Evolutionary conservation across 352 stramenopile genomes (phyloP).

Genomic region (Aphanomyces stellatus): DNA sequence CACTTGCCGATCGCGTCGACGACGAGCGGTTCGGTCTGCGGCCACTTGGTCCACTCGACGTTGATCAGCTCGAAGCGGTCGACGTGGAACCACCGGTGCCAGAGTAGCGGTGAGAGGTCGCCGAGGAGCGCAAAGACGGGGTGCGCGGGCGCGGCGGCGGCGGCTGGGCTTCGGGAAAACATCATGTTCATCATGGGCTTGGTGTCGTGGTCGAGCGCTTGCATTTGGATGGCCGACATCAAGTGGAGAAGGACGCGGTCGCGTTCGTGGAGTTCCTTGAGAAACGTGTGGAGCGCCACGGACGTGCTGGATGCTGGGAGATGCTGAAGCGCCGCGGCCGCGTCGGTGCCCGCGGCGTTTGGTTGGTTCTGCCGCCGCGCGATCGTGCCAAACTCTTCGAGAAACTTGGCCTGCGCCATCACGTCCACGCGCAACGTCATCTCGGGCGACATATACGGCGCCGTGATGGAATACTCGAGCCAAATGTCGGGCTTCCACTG

Average conservation of each 20-base stretch:
- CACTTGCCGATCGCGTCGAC: constrained; percentile 54
- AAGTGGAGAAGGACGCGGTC: constrained; percentile 77
- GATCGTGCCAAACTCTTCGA: constrained; percentile 55
- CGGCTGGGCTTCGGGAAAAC: constrained; percentile 13
- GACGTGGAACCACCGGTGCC: constrained; percentile 86
- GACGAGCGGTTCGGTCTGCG: constrained; percentile 30
- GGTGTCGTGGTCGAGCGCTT: constrained; percentile 14
- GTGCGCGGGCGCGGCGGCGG: constrained; percentile 25
- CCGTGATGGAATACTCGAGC: constrained; percentile 80
- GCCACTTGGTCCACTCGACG: constrained; percentile 21
- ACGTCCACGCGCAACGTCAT: constrained; percentile 24
- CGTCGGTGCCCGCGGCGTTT: background rate
- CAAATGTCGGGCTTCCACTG: constrained; percentile 87
- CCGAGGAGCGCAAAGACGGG: constrained; percentile 87
- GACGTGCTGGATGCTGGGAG: background rate
- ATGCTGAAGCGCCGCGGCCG: background rate
- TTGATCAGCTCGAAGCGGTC: constrained; percentile 78
- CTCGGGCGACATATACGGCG: constrained; percentile 28
- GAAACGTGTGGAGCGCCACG: constrained; percentile 60
- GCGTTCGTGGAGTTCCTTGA: constrained; percentile 79
- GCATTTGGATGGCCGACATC: constrained; percentile 53
- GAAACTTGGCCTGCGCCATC: constrained; percentile 66
- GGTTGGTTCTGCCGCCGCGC: background rate
- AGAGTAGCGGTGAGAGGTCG: constrained; percentile 75
- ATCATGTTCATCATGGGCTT: background rate